Conservation (phyloP, 75 land plant genomes). For the Pseudotsuga menziesii region DNA sequence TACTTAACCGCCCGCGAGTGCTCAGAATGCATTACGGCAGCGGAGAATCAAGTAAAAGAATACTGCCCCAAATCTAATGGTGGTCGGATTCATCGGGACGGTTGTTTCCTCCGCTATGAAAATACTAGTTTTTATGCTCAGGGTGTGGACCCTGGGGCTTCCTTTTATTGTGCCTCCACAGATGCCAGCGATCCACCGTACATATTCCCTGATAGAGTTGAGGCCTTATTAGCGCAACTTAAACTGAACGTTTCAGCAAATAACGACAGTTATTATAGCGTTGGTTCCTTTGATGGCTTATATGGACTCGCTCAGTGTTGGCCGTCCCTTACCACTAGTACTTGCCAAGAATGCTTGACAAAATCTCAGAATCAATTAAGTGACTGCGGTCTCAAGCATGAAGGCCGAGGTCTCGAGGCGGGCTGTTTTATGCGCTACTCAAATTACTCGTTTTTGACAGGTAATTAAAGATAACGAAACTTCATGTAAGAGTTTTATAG, state of each 20-base stretch:
- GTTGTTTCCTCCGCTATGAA: constrained; percentile 32
- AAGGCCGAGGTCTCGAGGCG: constrained; percentile 20
- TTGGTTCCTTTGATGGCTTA: not conserved
- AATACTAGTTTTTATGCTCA: constrained; percentile 1
- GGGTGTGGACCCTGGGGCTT: not conserved
- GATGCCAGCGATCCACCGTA: not conserved
- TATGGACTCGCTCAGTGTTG: constrained; percentile 28
- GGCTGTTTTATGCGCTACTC: constrained; percentile 42
- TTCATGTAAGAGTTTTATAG: not conserved
- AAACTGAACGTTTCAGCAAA: not conserved
- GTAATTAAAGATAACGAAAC: not conserved
- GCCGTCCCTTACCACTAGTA: constrained; percentile 13
- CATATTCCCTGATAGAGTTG: not conserved
- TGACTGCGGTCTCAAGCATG: constrained; percentile 8
- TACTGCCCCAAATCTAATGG: constrained; percentile 12
- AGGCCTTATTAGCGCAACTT: not conserved
- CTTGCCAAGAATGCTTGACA: constrained; percentile 18
- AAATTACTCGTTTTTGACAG: not conserved
- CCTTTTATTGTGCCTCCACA: too few species aligned
- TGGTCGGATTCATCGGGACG: constrained; percentile 11
- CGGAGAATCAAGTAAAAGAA: constrained; percentile 7
- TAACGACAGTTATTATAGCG: not conserved
- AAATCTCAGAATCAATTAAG: not conserved
- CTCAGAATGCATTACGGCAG: constrained; percentile 17
- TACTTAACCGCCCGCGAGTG: constrained; percentile 20